A percentile compares a stretch with the other conserved stretches of the same genome.
These are phyloP conservation scores for Aspergillus clavatus DNA, from an alignment of 2,329 filamentous ascomycete genomes.

Conservation along the genomic window DNA sequence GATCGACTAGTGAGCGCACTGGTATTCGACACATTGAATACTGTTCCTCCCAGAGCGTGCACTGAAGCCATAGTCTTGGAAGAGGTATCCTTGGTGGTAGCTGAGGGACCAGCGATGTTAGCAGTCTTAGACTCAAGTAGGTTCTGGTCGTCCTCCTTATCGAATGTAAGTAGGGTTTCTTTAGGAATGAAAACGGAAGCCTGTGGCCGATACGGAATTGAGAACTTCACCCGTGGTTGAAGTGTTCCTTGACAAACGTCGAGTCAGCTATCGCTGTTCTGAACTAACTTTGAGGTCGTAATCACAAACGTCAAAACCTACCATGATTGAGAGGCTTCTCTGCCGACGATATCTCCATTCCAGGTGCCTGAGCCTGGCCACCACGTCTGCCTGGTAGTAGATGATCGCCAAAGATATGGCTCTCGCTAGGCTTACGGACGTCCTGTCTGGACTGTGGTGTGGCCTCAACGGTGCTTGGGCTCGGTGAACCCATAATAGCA, in stretches of 20 bases:
- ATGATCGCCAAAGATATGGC: conserved; percentile 19
- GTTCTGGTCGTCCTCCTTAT: background rate
- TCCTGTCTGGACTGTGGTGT: background rate
- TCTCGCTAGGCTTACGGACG: background rate
- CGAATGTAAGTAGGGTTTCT: background rate
- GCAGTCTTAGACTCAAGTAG: background rate
- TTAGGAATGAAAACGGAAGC: background rate
- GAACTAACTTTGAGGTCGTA: background rate
- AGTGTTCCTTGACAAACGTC: background rate
- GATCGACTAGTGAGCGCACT: background rate
- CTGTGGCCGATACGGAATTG: background rate
- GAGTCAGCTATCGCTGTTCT: background rate
- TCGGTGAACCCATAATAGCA: background rate
- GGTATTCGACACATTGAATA: background rate
- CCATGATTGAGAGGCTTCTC: background rate
- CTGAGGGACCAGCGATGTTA: background rate
- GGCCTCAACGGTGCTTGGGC: background rate
- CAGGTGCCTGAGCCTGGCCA: background rate
- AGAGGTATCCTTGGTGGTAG: background rate
- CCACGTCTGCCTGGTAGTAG: conserved; percentile 17
- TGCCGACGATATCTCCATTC: background rate
- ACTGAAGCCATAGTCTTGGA: background rate
- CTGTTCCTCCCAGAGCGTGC: background rate
- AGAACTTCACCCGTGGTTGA: background rate
- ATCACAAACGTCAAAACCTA: background rate